Conservation (phyloP, 495 filamentous ascomycete genomes). For the Baudoinia panamericana region DNA sequence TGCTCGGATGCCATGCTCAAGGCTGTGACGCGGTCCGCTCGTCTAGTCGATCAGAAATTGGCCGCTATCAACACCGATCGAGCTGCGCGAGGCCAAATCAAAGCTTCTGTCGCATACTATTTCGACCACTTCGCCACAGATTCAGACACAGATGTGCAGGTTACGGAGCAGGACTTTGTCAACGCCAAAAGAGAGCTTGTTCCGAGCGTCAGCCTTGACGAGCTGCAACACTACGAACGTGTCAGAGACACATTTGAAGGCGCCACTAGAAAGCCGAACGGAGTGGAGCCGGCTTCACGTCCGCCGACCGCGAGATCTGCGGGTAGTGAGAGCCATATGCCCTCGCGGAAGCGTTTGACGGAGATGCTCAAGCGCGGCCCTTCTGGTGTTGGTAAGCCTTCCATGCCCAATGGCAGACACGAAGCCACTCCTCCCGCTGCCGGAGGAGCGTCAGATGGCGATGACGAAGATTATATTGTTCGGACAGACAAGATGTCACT, state of each 20-base stretch:
- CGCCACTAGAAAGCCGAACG: slow-evolving; percentile 26
- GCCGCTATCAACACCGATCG: slow-evolving; percentile 38
- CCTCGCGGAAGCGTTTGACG: slow-evolving; percentile 1
- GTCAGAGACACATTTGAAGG: slow-evolving; percentile 73
- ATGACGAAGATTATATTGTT: slow-evolving; percentile 35
- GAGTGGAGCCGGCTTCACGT: slow-evolving; percentile 18
- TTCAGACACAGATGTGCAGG: slow-evolving; percentile 73
- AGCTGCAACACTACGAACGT: slow-evolving; percentile 78
- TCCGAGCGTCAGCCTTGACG: slow-evolving; percentile 84
- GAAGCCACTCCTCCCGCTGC: slow-evolving; percentile 18
- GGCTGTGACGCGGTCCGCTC: slow-evolving; percentile 83
- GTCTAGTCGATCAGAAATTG: slow-evolving; percentile 74
- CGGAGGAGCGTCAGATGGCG: slow-evolving; percentile 27
- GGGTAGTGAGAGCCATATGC: background rate
- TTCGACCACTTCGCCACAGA: slow-evolving; percentile 80
- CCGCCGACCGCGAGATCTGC: slow-evolving; percentile 10
- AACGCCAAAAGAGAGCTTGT: slow-evolving; percentile 71
- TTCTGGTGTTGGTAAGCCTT: background rate
- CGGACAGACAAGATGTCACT: slow-evolving; percentile 30
- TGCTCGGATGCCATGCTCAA: slow-evolving; percentile 98
- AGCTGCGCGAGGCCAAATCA: slow-evolving; percentile 23
- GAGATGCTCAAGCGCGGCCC: background rate
- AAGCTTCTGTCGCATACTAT: slow-evolving; percentile 79
- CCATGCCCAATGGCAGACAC: slow-evolving; percentile 26
- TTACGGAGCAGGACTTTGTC: slow-evolving; percentile 76